A percentile compares a stretch with the other conserved stretches of the same genome.
These are phyloP conservation scores for Sphagnum fallax DNA, from an alignment of 228 moss, liverwort and hornwort species.

Conservation along the genomic window DNA sequence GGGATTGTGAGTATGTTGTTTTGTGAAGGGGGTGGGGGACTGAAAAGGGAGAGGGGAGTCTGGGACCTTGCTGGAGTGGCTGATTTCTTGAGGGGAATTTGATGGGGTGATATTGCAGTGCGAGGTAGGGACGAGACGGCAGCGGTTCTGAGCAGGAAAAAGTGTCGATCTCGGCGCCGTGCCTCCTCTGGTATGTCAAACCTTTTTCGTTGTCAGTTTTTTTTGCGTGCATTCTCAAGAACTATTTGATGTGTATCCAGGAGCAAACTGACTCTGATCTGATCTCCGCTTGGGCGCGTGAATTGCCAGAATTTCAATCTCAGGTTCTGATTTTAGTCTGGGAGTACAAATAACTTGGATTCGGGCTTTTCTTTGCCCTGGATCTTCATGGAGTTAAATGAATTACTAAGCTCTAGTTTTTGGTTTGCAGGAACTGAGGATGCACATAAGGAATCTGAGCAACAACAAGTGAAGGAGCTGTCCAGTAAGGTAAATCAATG, in stretches of 20 bases:
- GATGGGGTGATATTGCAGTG: constrained; percentile 21
- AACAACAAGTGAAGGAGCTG: background rate
- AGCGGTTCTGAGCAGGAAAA: constrained; percentile 65
- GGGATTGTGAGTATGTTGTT: too few species aligned
- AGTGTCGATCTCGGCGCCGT: constrained; percentile 66
- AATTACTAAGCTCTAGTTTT: constrained; percentile 6
- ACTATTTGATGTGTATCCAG: background rate
- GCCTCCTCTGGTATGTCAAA: constrained; percentile 22
- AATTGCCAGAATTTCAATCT: constrained; percentile 1
- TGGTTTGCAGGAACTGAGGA: background rate
- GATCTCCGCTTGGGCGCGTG: constrained; percentile 1
- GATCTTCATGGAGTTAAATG: too few species aligned
- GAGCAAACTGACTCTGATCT: background rate
- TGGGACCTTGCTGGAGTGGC: background rate
- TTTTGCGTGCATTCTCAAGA: constrained; percentile 5
- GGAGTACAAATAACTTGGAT: too few species aligned
- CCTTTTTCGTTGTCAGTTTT: background rate
- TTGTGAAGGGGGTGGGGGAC: too few species aligned
- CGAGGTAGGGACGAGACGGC: constrained; percentile 70
- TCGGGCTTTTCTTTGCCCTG: too few species aligned
- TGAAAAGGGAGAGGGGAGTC: too few species aligned
- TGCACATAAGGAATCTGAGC: background rate
- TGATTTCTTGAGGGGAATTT: background rate
- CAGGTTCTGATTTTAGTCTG: too few species aligned
- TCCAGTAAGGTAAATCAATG: too few species aligned